Evolutionary conservation across 1,139 yeast species (phyloP), one percentile per base, ranked within the genome.

Genomic region (Komagataea norvegica): DNA sequence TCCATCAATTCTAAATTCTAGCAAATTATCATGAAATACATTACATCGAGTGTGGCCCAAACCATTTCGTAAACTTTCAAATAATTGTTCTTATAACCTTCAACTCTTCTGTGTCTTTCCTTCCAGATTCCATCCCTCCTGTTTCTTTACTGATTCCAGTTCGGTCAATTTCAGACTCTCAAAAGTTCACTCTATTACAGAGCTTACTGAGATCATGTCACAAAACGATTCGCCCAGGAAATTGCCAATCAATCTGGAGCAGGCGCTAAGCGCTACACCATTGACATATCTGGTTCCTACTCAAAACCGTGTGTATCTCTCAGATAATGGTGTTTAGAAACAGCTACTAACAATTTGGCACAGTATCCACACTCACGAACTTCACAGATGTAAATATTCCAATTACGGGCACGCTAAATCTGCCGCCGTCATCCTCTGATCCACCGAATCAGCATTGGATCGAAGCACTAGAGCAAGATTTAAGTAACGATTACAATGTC

Each of bases 271-370:
- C 8, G 54, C 51, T 16, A 60, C 61, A 20, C 68, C 69, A 0
- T 37, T 65, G 36, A 52, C 56, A 18, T 62, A 53, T 30, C 43
- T 65, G 8, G 47, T 63, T 3, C 71, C 71, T 3, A 56, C 55
- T 2, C 67, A 64, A 35, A 55, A 52, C 29, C 40, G 65, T 61
- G 46, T 38, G 65, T 58, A 14, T 6, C 7, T 19, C 9, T 5
- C 3, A 6, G 15, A n/a, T 31, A n/a, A n/a, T n/a, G n/a, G n/a
- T n/a, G n/a, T n/a, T n/a, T n/a, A n/a, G n/a, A n/a, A n/a, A n/a
- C n/a, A n/a, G n/a, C n/a, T n/a, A 36, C 42, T 35, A 33, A 34
- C 36, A 16, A n/a, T n/a, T n/a, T 21, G 9, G 5, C 13, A 30
- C 13, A 38, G 41, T 38, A 3, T 11, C 41, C 2, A n/a, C 15